Conservation (phyloP, 495 filamentous ascomycete genomes). For the Penicillium crystallinum region DNA sequence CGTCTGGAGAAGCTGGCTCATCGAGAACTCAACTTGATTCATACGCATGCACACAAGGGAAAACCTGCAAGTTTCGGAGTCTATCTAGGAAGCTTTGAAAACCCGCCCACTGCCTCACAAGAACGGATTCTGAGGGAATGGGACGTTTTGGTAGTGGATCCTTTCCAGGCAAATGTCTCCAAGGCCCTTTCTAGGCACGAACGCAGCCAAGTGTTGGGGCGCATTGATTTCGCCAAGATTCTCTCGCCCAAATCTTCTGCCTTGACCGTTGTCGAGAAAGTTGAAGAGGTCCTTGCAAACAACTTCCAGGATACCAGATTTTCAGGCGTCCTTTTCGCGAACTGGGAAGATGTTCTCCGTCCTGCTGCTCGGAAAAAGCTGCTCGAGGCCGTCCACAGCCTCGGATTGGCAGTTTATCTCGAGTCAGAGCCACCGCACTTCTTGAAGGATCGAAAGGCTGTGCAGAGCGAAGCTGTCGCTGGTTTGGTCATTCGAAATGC, state of each 20-base stretch:
- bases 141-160: slow-evolving; percentile 47
- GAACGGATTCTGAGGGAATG: slow-evolving; percentile 35
- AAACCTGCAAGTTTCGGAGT: slow-evolving; percentile 47
- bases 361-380: slow-evolving; percentile 31
- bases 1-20: slow-evolving; percentile 25
- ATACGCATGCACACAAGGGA: slow-evolving; percentile 5
- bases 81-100: slow-evolving; percentile 41
- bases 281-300: slow-evolving; percentile 26
- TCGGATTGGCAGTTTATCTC: slow-evolving; percentile 45
- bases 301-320: slow-evolving; percentile 32
- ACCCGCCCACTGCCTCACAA: slow-evolving; percentile 30
- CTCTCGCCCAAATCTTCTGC: slow-evolving; percentile 19
- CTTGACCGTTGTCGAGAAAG: slow-evolving; percentile 26
- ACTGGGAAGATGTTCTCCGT: slow-evolving; percentile 39
- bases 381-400: slow-evolving; percentile 27
- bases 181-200: slow-evolving; percentile 27
- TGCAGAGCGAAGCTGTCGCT: slow-evolving; percentile 33
- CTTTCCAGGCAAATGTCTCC: slow-evolving; percentile 35
- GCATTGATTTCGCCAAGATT: slow-evolving; percentile 37
- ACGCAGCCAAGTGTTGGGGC: slow-evolving; percentile 30
- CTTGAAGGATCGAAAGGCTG: slow-evolving; percentile 33
- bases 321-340: slow-evolving; percentile 46
- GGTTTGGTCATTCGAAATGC: slow-evolving; percentile 48
- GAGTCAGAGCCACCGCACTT: slow-evolving; percentile 47
- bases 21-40: slow-evolving; percentile 20